A percentile compares a stretch with the other conserved stretches of the same genome.
Conservation (phyloP, 2,329 filamentous ascomycete genomes). For the Xylariales sp. region DNA sequence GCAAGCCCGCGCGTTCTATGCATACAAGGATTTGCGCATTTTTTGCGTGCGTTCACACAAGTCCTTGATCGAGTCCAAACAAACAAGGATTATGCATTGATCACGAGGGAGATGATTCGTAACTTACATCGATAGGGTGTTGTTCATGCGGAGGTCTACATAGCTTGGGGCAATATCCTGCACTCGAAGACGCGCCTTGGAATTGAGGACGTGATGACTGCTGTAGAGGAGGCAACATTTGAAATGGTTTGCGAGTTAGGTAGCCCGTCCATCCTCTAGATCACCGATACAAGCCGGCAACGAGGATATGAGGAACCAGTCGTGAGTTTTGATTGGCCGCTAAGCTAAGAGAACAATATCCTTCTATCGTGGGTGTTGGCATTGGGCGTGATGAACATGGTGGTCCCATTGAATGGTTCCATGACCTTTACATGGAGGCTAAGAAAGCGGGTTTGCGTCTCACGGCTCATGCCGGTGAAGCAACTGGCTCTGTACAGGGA, state of each 20-base stretch:
- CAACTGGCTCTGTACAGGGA: conserved; percentile 9
- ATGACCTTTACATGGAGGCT: conserved; percentile 10
- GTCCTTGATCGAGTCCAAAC: conserved; percentile 10
- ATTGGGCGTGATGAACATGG: conserved; percentile 11
- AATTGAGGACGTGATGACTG: conserved; percentile 11
- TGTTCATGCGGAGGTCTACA: conserved; percentile 11
- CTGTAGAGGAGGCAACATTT: conserved; percentile 7
- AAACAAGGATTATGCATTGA: conserved; percentile 10
- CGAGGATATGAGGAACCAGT: conserved; percentile 8
- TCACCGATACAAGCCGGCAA: conserved; percentile 9
- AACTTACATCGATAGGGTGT: conserved; percentile 9
- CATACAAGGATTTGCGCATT: conserved; percentile 10
- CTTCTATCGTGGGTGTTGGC: conserved; percentile 11
- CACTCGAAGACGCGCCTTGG: conserved; percentile 9
- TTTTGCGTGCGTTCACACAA: conserved; percentile 10
- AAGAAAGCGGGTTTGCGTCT: conserved; percentile 10
- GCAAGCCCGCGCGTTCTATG: conserved; percentile 12
- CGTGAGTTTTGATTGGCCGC: conserved; percentile 10
- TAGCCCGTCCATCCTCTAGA: conserved; percentile 9
- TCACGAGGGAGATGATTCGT: conserved; percentile 10
- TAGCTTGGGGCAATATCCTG: conserved; percentile 13
- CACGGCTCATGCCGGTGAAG: conserved; percentile 12
- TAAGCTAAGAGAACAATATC: conserved; percentile 6
- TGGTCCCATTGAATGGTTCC: conserved; percentile 9
- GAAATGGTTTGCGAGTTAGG: conserved; percentile 2